A percentile compares a stretch with the other conserved stretches of the same genome.
Conservation (phyloP, 139 green algal species). For the Parachlorella kessleri region DNA sequence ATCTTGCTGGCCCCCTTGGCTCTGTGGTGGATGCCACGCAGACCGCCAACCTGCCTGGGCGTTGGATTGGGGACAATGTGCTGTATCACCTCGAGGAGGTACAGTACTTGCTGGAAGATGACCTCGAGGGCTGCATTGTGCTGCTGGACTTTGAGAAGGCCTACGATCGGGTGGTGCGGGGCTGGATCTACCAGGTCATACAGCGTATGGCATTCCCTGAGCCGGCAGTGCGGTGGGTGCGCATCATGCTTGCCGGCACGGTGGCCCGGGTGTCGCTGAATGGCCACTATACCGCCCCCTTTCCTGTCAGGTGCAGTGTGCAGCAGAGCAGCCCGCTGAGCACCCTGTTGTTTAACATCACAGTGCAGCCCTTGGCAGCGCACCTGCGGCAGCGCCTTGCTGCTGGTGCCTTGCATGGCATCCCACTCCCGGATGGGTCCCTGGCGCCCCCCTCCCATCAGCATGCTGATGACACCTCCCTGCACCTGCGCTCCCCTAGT, state of each 20-base stretch:
- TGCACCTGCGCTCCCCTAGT: neutral
- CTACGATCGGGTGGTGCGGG: conserved; percentile 5
- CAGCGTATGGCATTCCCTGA: neutral
- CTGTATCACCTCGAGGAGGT: conserved; percentile 17
- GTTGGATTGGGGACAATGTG: conserved; percentile 27
- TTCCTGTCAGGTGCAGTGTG: neutral
- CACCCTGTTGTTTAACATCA: conserved; percentile 13
- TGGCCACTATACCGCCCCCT: neutral
- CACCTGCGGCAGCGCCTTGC: neutral
- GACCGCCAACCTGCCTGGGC: conserved; percentile 9
- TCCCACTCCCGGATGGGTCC: neutral
- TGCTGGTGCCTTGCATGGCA: neutral
- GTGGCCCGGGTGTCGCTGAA: neutral
- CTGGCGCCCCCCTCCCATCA: neutral
- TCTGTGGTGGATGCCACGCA: conserved; percentile 8
- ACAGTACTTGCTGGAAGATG: neutral
- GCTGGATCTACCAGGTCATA: neutral
- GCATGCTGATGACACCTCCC: neutral
- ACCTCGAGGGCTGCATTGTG: neutral
- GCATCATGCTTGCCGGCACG: conserved; percentile 6
- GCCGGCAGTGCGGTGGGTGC: conserved; percentile 2
- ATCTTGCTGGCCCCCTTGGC: neutral
- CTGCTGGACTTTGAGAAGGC: conserved; percentile 35
- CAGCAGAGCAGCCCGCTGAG: conserved; percentile 24
- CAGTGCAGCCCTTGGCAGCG: conserved; percentile 8